Evolutionary conservation across 139 green algal species (phyloP).

Genomic region (Mychonastes homosphaera): DNA sequence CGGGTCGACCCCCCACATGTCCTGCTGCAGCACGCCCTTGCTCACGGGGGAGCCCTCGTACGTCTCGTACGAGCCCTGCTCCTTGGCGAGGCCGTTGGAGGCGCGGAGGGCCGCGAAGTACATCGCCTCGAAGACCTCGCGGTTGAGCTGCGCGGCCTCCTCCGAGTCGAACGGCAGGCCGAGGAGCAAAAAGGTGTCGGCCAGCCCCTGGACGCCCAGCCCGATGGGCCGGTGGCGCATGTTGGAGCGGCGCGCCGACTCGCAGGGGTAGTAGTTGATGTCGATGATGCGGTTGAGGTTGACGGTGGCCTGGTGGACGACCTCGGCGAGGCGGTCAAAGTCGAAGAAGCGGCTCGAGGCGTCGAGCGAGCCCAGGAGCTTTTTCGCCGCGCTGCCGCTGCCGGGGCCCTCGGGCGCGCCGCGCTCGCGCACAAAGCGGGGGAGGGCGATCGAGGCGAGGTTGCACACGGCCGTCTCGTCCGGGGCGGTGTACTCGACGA

Average conservation of each 20-base stretch:
- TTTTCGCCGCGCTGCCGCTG: constrained; percentile 49
- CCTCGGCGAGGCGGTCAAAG: constrained; percentile 68
- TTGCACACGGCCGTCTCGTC: constrained; percentile 99
- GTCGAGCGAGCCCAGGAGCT: constrained; percentile 75
- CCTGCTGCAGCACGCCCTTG: constrained; percentile 79
- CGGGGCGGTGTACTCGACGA: constrained; percentile 88
- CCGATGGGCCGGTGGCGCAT: constrained; percentile 94
- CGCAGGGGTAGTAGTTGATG: constrained; percentile 96
- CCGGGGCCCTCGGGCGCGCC: constrained; percentile 5
- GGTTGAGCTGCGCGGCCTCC: constrained; percentile 65
- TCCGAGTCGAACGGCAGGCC: constrained; percentile 92
- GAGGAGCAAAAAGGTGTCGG: constrained; percentile 97
- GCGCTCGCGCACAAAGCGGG: constrained; percentile 54
- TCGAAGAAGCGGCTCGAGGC: constrained; percentile 70
- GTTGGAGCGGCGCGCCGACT: constrained; percentile 79
- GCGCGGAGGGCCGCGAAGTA: constrained; percentile 83
- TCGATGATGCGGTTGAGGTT: constrained; percentile 99
- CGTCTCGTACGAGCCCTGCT: constrained; percentile 72
- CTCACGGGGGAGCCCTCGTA: constrained; percentile 76
- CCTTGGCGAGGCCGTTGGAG: constrained; percentile 71
- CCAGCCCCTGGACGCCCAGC: constrained; percentile 88
- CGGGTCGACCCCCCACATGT: constrained; percentile 90
- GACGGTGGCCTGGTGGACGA: constrained; percentile 53
- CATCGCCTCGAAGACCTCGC: constrained; percentile 94
- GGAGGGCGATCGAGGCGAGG: constrained; percentile 93